phyloP scores from a whole-genome alignment of 768 basidiomycete genomes.

The Suillus plorans region DNA sequence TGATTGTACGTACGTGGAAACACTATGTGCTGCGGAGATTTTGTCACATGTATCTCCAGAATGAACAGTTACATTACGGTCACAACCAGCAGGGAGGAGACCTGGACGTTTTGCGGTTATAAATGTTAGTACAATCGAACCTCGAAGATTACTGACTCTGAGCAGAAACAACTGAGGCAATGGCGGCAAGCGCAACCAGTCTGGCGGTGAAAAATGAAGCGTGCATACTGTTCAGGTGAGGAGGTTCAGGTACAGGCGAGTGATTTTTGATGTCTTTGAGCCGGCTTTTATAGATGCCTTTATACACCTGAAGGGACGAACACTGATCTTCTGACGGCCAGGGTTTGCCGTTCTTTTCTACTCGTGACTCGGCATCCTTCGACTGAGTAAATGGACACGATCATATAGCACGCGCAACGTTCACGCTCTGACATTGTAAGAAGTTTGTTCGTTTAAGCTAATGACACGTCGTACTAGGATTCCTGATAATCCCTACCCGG shows the following conservation, averaged over 20 bases:
- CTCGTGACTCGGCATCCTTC: not conserved
- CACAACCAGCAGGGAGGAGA: conserved; percentile 35
- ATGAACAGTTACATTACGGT: conserved; percentile 50
- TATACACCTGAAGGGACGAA: conserved; percentile 15
- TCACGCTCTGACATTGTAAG: not conserved
- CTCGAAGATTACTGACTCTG: conserved; percentile 19
- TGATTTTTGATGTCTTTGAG: not conserved
- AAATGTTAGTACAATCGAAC: not conserved
- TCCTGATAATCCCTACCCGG: too few species aligned
- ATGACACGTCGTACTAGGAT: too few species aligned
- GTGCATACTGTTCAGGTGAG: conserved; percentile 17
- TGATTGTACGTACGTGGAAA: conserved; percentile 42
- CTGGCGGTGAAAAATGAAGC: conserved; percentile 14
- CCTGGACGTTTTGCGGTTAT: not conserved
- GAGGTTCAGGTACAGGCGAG: not conserved
- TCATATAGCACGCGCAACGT: not conserved
- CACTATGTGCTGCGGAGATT: conserved; percentile 48
- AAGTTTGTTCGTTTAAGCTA: too few species aligned
- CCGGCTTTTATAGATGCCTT: conserved; percentile 7
- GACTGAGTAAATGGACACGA: not conserved
- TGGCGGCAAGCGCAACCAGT: conserved; percentile 11
- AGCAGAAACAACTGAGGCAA: conserved; percentile 3
- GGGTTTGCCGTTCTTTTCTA: not conserved
- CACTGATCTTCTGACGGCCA: not conserved
- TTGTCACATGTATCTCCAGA: conserved; percentile 54